A percentile compares a stretch with the other conserved stretches of the same genome.
Evolutionary conservation across 192 early-diverging fungal genomes (phyloP).

Genomic region (Mortierella antarctica): DNA sequence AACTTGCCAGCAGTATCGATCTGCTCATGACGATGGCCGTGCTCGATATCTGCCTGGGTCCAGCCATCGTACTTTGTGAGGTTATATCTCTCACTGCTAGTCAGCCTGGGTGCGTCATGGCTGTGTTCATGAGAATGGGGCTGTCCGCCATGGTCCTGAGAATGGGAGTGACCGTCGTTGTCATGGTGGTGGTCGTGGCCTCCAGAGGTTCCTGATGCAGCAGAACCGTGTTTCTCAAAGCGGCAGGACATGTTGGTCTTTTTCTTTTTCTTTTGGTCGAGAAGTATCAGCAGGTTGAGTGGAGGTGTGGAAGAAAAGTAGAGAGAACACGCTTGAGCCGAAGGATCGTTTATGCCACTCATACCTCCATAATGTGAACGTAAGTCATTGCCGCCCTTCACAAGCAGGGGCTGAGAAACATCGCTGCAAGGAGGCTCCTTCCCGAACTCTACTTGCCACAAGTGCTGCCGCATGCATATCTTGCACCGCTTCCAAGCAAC

Average conservation of each 20-base stretch:
- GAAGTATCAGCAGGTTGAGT: too few relatives aligned
- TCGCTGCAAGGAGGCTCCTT: too few relatives aligned
- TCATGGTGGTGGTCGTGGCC: conserved; percentile 57
- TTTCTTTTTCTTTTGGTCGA: too few relatives aligned
- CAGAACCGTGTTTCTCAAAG: conserved; percentile 60
- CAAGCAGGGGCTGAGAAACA: too few relatives aligned
- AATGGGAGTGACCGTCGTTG: conserved; percentile 56
- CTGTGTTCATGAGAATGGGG: conserved; percentile 70
- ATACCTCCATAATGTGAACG: too few relatives aligned
- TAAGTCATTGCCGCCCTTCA: too few relatives aligned
- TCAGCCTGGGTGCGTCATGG: conserved; percentile 68
- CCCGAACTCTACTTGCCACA: too few relatives aligned
- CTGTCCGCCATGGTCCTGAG: conserved; percentile 70
- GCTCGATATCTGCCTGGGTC: conserved; percentile 64
- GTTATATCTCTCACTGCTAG: conserved; percentile 48
- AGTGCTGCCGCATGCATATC: too few relatives aligned
- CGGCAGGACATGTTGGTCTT: conserved; percentile 53
- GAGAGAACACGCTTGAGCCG: too few relatives aligned
- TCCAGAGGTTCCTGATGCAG: conserved; percentile 17
- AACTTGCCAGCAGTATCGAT: conserved; percentile 89
- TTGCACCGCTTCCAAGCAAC: too few relatives aligned
- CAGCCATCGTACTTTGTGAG: conserved; percentile 47
- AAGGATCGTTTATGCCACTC: too few relatives aligned
- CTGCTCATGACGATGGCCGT: conserved; percentile 93
- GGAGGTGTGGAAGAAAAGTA: too few relatives aligned